Evolutionary conservation across 2,329 filamentous ascomycete genomes (phyloP).

Genomic region (Cladosporium sphaerospermum): DNA sequence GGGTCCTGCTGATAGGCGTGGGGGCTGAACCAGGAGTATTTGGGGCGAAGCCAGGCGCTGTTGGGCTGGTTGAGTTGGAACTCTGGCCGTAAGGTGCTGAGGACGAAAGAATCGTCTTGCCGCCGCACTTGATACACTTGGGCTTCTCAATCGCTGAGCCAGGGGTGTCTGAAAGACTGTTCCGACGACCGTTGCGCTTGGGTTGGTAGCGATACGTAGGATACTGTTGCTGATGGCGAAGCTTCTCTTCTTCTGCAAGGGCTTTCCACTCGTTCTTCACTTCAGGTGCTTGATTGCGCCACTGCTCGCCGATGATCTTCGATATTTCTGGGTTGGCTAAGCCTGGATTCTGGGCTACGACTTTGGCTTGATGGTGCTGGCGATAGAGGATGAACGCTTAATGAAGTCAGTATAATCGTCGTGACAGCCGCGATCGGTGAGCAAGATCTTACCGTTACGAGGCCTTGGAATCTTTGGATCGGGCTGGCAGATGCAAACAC

Average conservation of each 20-base stretch:
- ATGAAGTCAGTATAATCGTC: slow-evolving; percentile 25
- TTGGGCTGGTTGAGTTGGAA: slow-evolving; percentile 22
- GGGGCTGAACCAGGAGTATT: slow-evolving; percentile 26
- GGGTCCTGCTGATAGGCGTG: slow-evolving; percentile 31
- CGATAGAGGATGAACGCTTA: slow-evolving; percentile 96
- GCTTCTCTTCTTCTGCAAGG: slow-evolving; percentile 88
- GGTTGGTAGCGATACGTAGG: slow-evolving; percentile 94
- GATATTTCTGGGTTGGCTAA: slow-evolving; percentile 93
- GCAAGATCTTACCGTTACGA: slow-evolving; percentile 56
- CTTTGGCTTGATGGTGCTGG: slow-evolving; percentile 79
- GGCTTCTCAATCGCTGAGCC: slow-evolving; percentile 34
- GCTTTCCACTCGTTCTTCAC: slow-evolving; percentile 81
- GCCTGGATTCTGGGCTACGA: slow-evolving; percentile 77
- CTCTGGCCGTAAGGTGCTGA: slow-evolving; percentile 45
- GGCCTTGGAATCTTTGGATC: slow-evolving; percentile 66
- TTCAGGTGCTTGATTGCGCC: slow-evolving; percentile 68
- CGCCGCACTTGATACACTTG: slow-evolving; percentile 65
- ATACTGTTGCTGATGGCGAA: slow-evolving; percentile 80
- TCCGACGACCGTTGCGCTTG: slow-evolving; percentile 48
- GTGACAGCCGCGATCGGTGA: slow-evolving; percentile 4
- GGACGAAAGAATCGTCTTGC: slow-evolving; percentile 58
- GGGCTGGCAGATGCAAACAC: slow-evolving; percentile 64
- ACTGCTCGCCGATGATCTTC: slow-evolving; percentile 92
- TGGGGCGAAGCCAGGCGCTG: slow-evolving; percentile 22
- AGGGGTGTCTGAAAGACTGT: slow-evolving; percentile 26